Conservation (phyloP, 2,329 filamentous ascomycete genomes). For the Gnomoniopsis sp. region DNA sequence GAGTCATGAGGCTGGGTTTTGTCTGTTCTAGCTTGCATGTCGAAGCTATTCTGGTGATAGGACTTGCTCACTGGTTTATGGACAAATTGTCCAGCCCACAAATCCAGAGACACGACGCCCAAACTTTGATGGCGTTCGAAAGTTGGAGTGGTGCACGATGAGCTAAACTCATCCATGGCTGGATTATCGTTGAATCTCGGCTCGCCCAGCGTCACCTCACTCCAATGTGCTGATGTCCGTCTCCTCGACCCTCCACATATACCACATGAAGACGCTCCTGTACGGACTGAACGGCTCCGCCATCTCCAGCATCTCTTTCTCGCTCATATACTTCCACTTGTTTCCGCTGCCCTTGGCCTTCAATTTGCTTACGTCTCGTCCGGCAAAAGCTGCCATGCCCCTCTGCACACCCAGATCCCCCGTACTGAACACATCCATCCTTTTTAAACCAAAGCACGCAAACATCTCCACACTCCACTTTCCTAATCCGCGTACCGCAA, state of each 20-base stretch:
- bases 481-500: conserved; percentile 82
- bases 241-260: conserved; percentile 87
- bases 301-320: conserved; percentile 84
- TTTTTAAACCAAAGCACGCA: conserved; percentile 89
- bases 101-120: too few species aligned
- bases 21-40: too few species aligned
- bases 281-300: conserved; percentile 81
- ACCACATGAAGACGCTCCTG: conserved; percentile 95
- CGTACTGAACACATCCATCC: conserved; percentile 88
- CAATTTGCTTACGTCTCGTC: conserved; percentile 77
- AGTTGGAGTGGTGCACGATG: too few species aligned
- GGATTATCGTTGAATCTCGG: too few species aligned
- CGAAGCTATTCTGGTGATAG: too few species aligned
- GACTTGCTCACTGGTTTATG: too few species aligned
- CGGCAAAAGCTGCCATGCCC: conserved; percentile 86
- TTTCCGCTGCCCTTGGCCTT: conserved; percentile 67
- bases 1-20: too few species aligned
- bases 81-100: too few species aligned
- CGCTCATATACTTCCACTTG: conserved; percentile 98
- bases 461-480: conserved; percentile 98
- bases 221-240: conserved; percentile 68
- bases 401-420: conserved; percentile 93
- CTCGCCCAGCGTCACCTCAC: conserved; percentile 19
- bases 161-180: too few species aligned
- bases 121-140: too few species aligned